Percentiles rank a stretch among this genome's conserved stretches.
phyloP scores from a whole-genome alignment of 108 stramenopile species.

The Aurantiochytrium sp. region DNA sequence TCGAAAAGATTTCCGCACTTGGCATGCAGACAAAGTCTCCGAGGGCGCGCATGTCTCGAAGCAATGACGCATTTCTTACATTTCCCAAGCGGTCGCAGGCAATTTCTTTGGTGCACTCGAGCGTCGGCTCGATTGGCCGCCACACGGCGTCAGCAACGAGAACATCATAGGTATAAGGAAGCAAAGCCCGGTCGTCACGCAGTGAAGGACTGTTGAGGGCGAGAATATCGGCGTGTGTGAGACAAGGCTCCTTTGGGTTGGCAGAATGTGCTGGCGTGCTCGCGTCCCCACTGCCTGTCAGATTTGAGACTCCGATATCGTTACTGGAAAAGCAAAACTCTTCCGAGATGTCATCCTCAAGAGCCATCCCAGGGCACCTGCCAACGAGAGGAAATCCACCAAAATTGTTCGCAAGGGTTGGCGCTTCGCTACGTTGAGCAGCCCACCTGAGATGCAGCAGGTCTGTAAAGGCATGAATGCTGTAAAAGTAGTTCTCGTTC shows the following conservation, averaged over 20 bases:
- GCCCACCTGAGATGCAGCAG: background rate
- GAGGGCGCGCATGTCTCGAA: background rate
- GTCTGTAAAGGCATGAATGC: background rate
- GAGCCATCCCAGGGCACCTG: background rate
- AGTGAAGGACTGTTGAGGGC: background rate
- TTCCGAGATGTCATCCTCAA: background rate
- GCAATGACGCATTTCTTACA: background rate
- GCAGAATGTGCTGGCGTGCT: background rate
- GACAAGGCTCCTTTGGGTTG: background rate
- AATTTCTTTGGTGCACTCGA: background rate
- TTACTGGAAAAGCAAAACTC: background rate
- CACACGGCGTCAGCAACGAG: background rate
- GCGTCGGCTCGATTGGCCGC: background rate
- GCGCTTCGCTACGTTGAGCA: background rate
- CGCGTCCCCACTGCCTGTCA: background rate
- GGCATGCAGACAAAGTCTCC: background rate
- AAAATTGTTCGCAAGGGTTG: background rate
- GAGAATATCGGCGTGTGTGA: background rate
- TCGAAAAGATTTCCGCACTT: background rate
- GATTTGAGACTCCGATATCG: background rate
- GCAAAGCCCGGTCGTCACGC: background rate
- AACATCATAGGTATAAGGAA: background rate
- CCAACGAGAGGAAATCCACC: background rate
- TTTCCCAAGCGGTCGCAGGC: background rate
- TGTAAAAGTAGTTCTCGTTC: background rate